These are phyloP conservation scores for Ceriops decandra DNA, from an alignment of 345 rosid genomes.

Conservation along the genomic window DNA sequence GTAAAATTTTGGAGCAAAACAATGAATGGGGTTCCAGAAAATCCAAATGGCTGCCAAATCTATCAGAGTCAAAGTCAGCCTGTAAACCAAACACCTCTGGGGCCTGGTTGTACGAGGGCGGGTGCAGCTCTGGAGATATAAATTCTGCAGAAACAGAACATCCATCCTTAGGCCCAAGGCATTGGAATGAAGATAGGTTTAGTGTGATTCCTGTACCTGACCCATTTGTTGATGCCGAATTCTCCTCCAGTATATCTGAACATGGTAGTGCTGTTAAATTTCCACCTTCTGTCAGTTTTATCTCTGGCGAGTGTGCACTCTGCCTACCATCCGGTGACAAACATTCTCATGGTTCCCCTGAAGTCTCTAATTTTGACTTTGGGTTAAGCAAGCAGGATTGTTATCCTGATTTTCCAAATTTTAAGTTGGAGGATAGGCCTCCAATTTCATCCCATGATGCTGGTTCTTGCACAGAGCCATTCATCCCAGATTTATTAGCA, in stretches of 20 bases:
- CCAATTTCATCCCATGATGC: constrained; percentile 29
- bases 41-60: constrained; percentile 21
- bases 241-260: constrained; percentile 13
- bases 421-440: constrained; percentile 15
- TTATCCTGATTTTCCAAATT: constrained; percentile 21
- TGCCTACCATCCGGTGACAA: constrained; percentile 20
- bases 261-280: constrained; percentile 9
- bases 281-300: constrained; percentile 22
- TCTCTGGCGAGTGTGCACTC: constrained; percentile 21
- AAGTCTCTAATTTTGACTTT: constrained; percentile 32
- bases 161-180: constrained; percentile 21
- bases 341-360: constrained; percentile 19
- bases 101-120: constrained; percentile 35
- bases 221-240: constrained; percentile 16
- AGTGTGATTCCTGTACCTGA: constrained; percentile 19
- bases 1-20: constrained; percentile 19
- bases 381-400: constrained; percentile 28
- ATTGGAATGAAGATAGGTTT: constrained; percentile 24
- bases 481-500: constrained; percentile 32
- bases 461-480: constrained; percentile 28
- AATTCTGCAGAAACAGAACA: constrained; percentile 23
- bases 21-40: constrained; percentile 24
- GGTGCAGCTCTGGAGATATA: constrained; percentile 29
- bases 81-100: constrained; percentile 21
- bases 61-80: constrained; percentile 27